These are phyloP conservation scores for Calycina marina DNA, from an alignment of 2,329 filamentous ascomycete species.

Conservation along the genomic window DNA sequence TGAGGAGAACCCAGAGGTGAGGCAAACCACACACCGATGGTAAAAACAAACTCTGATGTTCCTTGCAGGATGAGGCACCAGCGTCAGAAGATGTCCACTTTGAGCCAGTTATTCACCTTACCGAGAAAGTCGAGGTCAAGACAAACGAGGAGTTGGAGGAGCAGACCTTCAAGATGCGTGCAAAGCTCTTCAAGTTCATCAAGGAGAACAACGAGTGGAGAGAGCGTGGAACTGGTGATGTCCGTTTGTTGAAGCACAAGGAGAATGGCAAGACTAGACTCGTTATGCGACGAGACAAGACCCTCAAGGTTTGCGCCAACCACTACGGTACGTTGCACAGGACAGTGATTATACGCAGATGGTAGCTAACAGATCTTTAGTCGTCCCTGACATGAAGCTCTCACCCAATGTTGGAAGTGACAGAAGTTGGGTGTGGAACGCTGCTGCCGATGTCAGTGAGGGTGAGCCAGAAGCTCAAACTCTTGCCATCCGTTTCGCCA, in stretches of 20 bases:
- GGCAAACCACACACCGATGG: neutral
- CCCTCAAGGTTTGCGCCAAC: conserved; percentile 99
- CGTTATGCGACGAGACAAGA: conserved; percentile 99
- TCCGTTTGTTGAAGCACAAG: conserved; percentile 94
- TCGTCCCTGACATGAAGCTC: conserved; percentile 97
- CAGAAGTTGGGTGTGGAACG: conserved; percentile 99
- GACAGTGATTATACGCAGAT: too few species aligned
- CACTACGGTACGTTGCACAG: conserved; percentile 71
- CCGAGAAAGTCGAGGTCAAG: conserved; percentile 92
- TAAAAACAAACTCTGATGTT: conserved; percentile 8
- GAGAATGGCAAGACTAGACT: conserved; percentile 95
- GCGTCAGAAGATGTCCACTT: conserved; percentile 93
- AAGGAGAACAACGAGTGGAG: conserved; percentile 92
- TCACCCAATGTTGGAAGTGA: conserved; percentile 96
- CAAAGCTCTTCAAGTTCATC: conserved; percentile 98
- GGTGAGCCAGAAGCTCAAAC: conserved; percentile 94
- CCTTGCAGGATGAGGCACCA: conserved; percentile 50
- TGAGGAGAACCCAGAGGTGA: conserved; percentile 24
- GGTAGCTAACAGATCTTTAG: too few species aligned
- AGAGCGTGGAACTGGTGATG: conserved; percentile 94
- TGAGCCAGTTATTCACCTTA: conserved; percentile 89
- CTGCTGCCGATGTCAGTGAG: conserved; percentile 92
- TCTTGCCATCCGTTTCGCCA: conserved; percentile 92
- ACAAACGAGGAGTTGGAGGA: conserved; percentile 98
- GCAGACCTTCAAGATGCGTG: conserved; percentile 98